phyloP scores from a whole-genome alignment of 805 yeast genomes.

The Wickerhamiella australiensis region DNA sequence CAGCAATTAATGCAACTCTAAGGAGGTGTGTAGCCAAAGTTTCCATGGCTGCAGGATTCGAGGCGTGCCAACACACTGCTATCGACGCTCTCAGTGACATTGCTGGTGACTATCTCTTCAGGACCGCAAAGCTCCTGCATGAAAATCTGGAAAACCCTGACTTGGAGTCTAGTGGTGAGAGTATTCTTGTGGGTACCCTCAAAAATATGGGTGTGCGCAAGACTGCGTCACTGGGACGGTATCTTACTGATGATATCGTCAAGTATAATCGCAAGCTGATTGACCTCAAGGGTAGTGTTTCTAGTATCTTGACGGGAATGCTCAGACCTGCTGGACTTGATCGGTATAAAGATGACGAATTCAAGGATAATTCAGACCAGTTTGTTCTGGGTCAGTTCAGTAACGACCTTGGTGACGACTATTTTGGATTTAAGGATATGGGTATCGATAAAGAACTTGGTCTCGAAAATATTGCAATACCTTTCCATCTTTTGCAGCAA shows the following conservation, averaged over 20 bases:
- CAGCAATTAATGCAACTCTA: conserved; percentile 53
- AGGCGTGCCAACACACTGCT: conserved; percentile 65
- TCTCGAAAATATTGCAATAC: conserved; percentile 70
- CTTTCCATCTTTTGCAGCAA: conserved; percentile 68
- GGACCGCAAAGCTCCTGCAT: conserved; percentile 58
- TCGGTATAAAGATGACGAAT: conserved; percentile 50
- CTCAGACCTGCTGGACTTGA: conserved; percentile 55
- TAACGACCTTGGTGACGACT: conserved; percentile 88
- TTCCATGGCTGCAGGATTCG: conserved; percentile 88
- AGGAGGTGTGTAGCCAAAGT: conserved; percentile 61
- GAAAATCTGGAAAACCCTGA: conserved; percentile 51
- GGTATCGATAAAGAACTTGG: conserved; percentile 91
- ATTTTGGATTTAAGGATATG: conserved; percentile 89
- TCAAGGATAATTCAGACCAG: conserved; percentile 85
- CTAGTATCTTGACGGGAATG: conserved; percentile 61
- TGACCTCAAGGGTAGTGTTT: conserved; percentile 56
- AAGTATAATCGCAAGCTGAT: conserved; percentile 57
- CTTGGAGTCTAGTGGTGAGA: conserved; percentile 12
- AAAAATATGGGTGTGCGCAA: conserved; percentile 71
- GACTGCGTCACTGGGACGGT: conserved; percentile 60
- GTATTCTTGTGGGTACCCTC: conserved; percentile 45
- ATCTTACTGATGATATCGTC: conserved; percentile 57
- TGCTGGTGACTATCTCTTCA: conserved; percentile 68
- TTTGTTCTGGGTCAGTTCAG: conserved; percentile 92
- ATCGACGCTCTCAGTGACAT: conserved; percentile 68